Evolutionary conservation across 192 early-diverging fungal species (phyloP), one percentile per base, ranked within the genome.

Genomic region (Linnemannia elongata): DNA sequence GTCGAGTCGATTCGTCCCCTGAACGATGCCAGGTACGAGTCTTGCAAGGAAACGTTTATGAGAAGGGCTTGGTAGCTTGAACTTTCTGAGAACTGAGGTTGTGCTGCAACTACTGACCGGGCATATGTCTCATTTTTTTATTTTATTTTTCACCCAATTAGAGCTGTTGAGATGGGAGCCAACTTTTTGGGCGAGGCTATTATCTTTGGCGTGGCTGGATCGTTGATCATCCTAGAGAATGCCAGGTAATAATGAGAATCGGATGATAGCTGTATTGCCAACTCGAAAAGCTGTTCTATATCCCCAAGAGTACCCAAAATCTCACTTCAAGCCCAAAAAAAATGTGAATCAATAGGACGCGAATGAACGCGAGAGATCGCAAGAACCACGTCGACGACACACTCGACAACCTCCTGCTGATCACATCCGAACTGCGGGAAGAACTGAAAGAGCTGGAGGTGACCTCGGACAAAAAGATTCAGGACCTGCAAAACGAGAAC

Each of bases 121-220:
- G 44, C 24, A 39, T 68, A 6, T 54, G 47, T 45, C n/a, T n/a
- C n/a, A n/a, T n/a, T n/a, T n/a, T n/a, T n/a, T n/a, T n/a, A n/a
- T n/a, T n/a, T n/a, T n/a, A n/a, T n/a, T n/a, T n/a, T 71, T 20
- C 45, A 66, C 57, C 17, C 27, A 8, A 66, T 12, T 66, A 92
- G 94, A 66, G 96, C 96, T 30, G 88, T 96, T n/a, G 96, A 96
- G 71, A 92, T 92, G 20, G 96, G 96, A 12, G 96, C 96, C 36
- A 95, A 96, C 86, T 96, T 96, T 79, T 74, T 96, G 35, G 92
- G 95, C 68, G 96, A 96, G 71, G 89, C 94, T 6, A 92, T 96
- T 75, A 94, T 96, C 55, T 96, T 96, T 87, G 82, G 92, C 8
- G 95, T 96, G 22, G 96, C 96, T 10, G 92, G 91, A n/a, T 89